Evolutionary conservation across 495 filamentous ascomycete genomes (phyloP).

Genomic region (Talaromyces stipitatus): DNA sequence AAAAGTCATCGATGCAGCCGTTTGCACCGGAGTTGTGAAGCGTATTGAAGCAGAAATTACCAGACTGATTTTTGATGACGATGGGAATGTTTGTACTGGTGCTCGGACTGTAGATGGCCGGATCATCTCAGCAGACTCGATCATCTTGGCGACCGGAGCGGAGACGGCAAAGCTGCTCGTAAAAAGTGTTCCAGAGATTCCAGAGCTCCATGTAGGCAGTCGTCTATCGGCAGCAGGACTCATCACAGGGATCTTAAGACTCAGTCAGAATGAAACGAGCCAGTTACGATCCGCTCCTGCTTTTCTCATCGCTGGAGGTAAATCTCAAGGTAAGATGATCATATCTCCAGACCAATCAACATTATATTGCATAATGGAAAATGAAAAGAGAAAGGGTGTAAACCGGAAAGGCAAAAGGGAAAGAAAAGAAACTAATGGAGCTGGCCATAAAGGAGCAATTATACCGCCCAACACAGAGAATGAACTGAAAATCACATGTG

Average conservation of each 20-base stretch:
- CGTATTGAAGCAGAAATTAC: slow-evolving; percentile 41
- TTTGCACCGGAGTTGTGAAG: slow-evolving; percentile 41
- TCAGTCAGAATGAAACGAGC: not conserved
- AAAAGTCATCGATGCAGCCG: slow-evolving; percentile 33
- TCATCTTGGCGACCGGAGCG: slow-evolving; percentile 50
- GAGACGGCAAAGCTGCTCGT: slow-evolving; percentile 54
- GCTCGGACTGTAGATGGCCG: slow-evolving; percentile 33
- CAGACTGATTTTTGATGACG: slow-evolving; percentile 31
- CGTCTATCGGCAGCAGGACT: slow-evolving; percentile 50
- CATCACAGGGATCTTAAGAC: slow-evolving; percentile 35
- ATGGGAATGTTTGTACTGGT: slow-evolving; percentile 37
- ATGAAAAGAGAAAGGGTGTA: too few species aligned
- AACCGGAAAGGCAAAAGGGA: too few species aligned
- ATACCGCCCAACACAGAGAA: not conserved
- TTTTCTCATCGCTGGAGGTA: slow-evolving; percentile 12
- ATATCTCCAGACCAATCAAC: not conserved
- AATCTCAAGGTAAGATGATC: slow-evolving; percentile 12
- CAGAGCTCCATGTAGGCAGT: slow-evolving; percentile 38
- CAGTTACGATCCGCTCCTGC: not conserved
- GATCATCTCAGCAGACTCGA: slow-evolving; percentile 31
- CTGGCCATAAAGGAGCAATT: not conserved
- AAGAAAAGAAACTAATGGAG: slow-evolving; percentile 5
- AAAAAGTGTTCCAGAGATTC: slow-evolving; percentile 36
- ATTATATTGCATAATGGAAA: too few species aligned
- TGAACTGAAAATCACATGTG: slow-evolving; percentile 1